A percentile compares a stretch with the other conserved stretches of the same genome.
Evolutionary conservation across 2,329 filamentous ascomycete species (phyloP).

Genomic region (Cordyceps cateniannulata): DNA sequence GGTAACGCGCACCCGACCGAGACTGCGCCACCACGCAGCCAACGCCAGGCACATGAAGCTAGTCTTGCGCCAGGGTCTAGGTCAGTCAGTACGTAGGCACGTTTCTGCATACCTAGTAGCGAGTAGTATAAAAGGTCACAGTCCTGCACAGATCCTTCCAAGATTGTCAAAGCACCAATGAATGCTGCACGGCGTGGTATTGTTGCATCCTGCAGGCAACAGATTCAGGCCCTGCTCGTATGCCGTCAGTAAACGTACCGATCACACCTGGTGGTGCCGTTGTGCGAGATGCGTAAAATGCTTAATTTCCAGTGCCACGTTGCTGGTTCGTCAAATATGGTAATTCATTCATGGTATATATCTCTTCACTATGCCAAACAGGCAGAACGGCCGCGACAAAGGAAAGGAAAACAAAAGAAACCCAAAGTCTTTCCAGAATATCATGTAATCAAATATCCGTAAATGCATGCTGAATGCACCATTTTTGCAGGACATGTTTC

Average conservation of each 20-base stretch:
- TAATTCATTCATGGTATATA: constrained; percentile 7
- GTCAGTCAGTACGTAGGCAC: too few species aligned
- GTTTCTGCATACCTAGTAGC: too few species aligned
- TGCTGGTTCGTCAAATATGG: not conserved
- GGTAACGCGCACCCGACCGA: not conserved
- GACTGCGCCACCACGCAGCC: not conserved
- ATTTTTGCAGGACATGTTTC: not conserved
- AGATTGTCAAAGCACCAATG: too few species aligned
- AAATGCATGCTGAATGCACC: not conserved
- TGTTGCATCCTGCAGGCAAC: too few species aligned
- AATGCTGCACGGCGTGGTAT: not conserved
- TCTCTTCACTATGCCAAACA: constrained; percentile 4
- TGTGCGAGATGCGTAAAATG: too few species aligned
- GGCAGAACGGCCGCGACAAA: not conserved
- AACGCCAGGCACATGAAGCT: too few species aligned
- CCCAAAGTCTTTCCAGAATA: constrained; percentile 2
- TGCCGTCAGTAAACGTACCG: too few species aligned
- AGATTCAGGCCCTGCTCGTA: too few species aligned
- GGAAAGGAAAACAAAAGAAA: not conserved
- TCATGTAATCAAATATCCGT: not conserved
- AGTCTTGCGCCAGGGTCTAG: too few species aligned
- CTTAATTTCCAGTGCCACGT: too few species aligned
- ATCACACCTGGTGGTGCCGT: too few species aligned
- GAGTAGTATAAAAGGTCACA: not conserved
- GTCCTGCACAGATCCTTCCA: not conserved